Evolutionary conservation across 2,329 filamentous ascomycete genomes (phyloP).

Genomic region (Pseudogymnoascus sp.): DNA sequence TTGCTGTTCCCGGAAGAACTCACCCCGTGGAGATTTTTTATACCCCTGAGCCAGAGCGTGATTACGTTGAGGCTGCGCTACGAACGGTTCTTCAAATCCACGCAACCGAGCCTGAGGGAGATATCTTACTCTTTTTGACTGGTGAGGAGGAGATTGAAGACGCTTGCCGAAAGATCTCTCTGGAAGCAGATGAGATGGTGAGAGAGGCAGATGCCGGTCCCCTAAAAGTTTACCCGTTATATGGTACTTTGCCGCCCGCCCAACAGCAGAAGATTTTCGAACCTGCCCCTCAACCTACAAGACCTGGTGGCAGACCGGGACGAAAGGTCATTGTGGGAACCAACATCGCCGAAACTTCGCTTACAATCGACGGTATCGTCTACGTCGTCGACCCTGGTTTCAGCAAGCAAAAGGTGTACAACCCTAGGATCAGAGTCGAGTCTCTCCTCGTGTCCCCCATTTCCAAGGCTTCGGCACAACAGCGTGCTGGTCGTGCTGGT

Average conservation of each 20-base stretch:
- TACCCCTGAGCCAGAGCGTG: conserved; percentile 88
- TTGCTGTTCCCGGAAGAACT: conserved; percentile 90
- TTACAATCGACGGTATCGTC: conserved; percentile 98
- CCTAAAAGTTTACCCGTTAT: conserved; percentile 83
- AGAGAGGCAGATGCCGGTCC: conserved; percentile 88
- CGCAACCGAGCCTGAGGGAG: conserved; percentile 82
- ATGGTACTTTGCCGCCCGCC: conserved; percentile 82
- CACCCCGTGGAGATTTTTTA: conserved; percentile 98
- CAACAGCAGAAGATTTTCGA: conserved; percentile 97
- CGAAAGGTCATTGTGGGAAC: conserved; percentile 91
- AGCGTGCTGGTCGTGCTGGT: conserved; percentile 96
- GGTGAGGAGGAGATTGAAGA: conserved; percentile 99
- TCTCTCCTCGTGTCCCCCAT: conserved; percentile 96
- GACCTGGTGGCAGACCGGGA: conserved; percentile 73
- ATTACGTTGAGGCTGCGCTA: conserved; percentile 93
- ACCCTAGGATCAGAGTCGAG: conserved; percentile 91
- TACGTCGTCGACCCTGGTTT: conserved; percentile 99
- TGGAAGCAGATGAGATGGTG: conserved; percentile 87
- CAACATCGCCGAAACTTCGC: conserved; percentile 94
- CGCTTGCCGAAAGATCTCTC: conserved; percentile 78
- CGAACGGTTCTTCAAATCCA: conserved; percentile 96
- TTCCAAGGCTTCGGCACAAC: conserved; percentile 93
- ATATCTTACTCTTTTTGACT: conserved; percentile 89
- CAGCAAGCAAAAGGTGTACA: conserved; percentile 99
- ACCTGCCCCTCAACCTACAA: conserved; percentile 65